A percentile compares a stretch with the other conserved stretches of the same genome.
phyloP scores from a whole-genome alignment of 768 basidiomycete species.

The Mycena vulgaris region DNA sequence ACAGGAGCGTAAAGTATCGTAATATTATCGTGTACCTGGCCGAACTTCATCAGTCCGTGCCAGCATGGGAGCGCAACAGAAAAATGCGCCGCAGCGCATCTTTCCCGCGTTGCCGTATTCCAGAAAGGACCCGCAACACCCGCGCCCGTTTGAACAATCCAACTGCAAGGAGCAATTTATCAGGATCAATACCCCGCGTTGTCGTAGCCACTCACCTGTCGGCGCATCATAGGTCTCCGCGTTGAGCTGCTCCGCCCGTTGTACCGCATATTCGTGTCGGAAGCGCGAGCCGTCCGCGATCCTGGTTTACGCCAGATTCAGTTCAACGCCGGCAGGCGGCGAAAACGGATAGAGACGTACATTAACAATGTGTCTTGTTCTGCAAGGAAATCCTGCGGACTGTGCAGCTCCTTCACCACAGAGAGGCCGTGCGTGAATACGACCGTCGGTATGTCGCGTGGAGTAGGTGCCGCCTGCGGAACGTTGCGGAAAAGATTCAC shows the following conservation, averaged over 20 bases:
- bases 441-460: neutral
- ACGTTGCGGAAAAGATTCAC: neutral
- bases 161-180: neutral
- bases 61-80: neutral
- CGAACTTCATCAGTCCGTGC: neutral
- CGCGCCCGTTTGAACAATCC: neutral
- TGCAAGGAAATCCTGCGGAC: neutral
- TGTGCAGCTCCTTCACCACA: neutral
- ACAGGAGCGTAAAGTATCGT: neutral
- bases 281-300: neutral
- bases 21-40: neutral
- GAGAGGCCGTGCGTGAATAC: slow-evolving; percentile 2
- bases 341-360: neutral
- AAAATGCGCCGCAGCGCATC: neutral
- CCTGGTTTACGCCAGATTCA: neutral
- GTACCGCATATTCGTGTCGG: neutral
- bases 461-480: neutral
- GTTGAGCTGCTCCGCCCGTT: neutral
- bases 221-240: neutral
- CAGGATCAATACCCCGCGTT: neutral
- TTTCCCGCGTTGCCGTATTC: neutral
- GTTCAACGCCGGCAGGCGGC: neutral
- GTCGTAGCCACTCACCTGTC: neutral
- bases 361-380: neutral
- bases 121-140: neutral